Base-by-base conservation (phyloP, 768 basidiomycete genomes). In the Leccinum olivaceopallidum region DNA sequence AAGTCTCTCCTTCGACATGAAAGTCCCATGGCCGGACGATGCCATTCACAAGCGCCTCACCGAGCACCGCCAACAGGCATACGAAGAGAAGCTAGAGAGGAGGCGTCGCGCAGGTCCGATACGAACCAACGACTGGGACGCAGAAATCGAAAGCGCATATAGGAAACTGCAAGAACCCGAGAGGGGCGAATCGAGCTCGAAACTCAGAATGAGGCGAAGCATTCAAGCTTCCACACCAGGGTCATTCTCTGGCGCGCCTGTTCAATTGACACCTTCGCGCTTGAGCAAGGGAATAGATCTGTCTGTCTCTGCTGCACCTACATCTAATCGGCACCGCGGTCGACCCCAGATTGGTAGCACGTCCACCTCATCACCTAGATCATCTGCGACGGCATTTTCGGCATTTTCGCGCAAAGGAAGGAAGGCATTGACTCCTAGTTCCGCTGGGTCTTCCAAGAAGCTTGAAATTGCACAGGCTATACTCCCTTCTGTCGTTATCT, bases 11-110 rank as follows among this genome's bases (percentile, higher is more conserved):
- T 63, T 75, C 10, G 78, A 77, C 50, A 77, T 85, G 58, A 70
- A 73, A 0, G 66, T 82, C 14, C 53, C 65, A 0, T 76, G 78
- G 67, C 75, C 78, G 4, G 68, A 75, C 6, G 78, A 83, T 56
- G 74, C 80, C 6, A 73, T 83, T 58, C 71, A 75, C 60, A 79
- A 81, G 58, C 77, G 74, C 2, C 68, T 73, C 47, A 84, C 83
- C 0, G 73, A 72, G 16, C 73, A 81, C 2, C 76, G 77, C 30
- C 69, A 69, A 3, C 81, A 84, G 62, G 83, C 78, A 0, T 80
- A 76, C 55, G 68, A 77, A 0, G 81, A 84, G 54, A 85, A 85
- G 63, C 24, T 62, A 28, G 65, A 76, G 10, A 67, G 66, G 44
- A 61, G 44, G 37, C 58, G 52, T 39, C 63, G 53, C 8, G 50